A percentile compares a stretch with the other conserved stretches of the same genome.
Conservation (phyloP, 2,329 filamentous ascomycete genomes). For the Eutypella sp. region DNA sequence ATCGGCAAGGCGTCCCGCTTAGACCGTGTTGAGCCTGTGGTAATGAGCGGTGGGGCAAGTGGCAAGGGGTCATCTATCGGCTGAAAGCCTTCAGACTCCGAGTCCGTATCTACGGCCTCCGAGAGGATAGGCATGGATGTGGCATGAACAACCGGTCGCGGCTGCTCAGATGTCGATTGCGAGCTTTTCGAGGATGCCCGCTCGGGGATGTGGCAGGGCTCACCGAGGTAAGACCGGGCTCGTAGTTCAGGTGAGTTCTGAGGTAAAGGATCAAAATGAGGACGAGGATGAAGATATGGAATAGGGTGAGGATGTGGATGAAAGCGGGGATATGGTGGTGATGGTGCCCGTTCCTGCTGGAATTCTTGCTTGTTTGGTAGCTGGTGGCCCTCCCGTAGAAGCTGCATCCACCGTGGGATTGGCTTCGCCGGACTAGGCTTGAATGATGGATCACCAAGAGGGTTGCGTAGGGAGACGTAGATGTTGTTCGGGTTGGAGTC, state of each 20-base stretch:
- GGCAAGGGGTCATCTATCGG: no score
- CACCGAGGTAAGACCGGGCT: neutral
- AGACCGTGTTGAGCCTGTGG: no score
- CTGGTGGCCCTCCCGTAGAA: conserved; percentile 16
- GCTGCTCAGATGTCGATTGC: no score
- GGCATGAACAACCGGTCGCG: no score
- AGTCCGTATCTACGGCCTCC: no score
- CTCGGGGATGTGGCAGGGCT: neutral
- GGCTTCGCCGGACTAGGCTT: conserved; percentile 45
- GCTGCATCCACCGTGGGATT: conserved; percentile 43
- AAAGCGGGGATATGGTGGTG: neutral
- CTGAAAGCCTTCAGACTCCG: no score
- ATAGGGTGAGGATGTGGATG: neutral
- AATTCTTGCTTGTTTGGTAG: neutral
- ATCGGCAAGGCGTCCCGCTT: no score
- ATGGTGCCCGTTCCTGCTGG: neutral
- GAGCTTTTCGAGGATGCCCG: neutral
- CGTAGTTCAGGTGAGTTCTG: neutral
- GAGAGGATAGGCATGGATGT: no score
- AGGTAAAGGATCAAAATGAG: neutral
- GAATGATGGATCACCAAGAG: conserved; percentile 42
- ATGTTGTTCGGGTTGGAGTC: conserved; percentile 25
- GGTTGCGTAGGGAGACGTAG: conserved; percentile 47
- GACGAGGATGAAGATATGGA: neutral
- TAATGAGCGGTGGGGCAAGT: no score